phyloP scores from a whole-genome alignment of 1,284 basidiomycete species.

The Afroboletus lepidellus region DNA sequence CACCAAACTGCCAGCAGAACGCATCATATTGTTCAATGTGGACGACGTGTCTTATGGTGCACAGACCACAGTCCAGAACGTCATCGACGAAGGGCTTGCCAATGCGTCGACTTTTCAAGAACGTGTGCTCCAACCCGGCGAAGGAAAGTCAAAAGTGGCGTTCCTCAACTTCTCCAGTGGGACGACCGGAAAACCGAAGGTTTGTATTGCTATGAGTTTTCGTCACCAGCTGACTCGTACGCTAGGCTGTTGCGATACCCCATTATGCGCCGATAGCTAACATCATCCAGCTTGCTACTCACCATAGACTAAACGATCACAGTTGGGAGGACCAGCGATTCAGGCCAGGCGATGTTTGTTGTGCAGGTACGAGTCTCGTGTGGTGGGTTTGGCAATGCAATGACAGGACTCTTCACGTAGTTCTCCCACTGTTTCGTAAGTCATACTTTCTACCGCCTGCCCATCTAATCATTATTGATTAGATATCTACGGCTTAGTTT shows the following conservation, averaged over 20 bases:
- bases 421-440: constrained; percentile 40
- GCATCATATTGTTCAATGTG: constrained; percentile 54
- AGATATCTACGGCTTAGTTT: constrained; percentile 57
- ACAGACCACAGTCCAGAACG: constrained; percentile 46
- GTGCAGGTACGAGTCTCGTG: constrained; percentile 33
- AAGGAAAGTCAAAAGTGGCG: constrained; percentile 67
- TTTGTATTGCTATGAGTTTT: constrained; percentile 18
- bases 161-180: constrained; percentile 80
- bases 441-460: background rate
- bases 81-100: constrained; percentile 55
- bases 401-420: constrained; percentile 21
- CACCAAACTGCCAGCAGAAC: constrained; percentile 52
- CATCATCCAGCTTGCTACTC: constrained; percentile 57
- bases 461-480: constrained; percentile 1
- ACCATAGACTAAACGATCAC: constrained; percentile 46
- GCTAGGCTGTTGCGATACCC: constrained; percentile 66
- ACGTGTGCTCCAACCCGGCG: constrained; percentile 54
- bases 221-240: background rate
- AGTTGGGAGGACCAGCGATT: constrained; percentile 31
- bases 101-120: constrained; percentile 46
- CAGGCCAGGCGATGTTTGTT: constrained; percentile 42
- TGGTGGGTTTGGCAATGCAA: background rate
- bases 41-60: constrained; percentile 16
- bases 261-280: constrained; percentile 70
- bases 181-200: constrained; percentile 83